Percentiles rank a stretch among this genome's conserved stretches.
These are phyloP conservation scores for Pseudodiploospora longispora DNA, from an alignment of 2,329 filamentous ascomycete genomes.

Conservation along the genomic window DNA sequence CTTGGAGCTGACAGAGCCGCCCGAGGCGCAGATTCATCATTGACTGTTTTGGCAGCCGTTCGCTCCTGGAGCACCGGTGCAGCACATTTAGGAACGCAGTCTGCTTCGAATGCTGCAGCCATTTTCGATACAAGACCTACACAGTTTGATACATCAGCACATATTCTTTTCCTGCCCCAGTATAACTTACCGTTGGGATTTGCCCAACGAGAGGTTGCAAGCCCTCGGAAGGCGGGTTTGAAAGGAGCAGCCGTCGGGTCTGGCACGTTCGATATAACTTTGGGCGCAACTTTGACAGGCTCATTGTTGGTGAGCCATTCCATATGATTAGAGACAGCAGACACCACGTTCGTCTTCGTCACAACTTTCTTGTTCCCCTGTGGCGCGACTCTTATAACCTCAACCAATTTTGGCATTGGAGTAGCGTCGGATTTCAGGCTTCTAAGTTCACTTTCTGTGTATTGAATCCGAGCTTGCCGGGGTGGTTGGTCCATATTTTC, in stretches of 20 bases:
- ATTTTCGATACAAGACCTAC: too few relatives aligned
- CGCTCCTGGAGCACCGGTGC: too few relatives aligned
- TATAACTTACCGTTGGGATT: not conserved
- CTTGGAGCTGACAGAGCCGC: not conserved
- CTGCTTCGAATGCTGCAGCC: not conserved
- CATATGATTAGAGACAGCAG: too few relatives aligned
- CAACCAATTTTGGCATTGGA: too few relatives aligned
- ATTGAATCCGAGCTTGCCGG: constrained; percentile 9
- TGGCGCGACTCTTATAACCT: too few relatives aligned
- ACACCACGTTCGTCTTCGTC: too few relatives aligned
- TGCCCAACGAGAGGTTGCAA: constrained; percentile 13
- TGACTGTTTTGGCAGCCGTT: not conserved
- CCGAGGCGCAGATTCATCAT: not conserved
- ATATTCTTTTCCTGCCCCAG: not conserved
- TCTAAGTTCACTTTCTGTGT: constrained; percentile 8
- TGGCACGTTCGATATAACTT: too few relatives aligned
- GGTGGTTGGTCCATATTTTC: not conserved
- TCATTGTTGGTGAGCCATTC: too few relatives aligned
- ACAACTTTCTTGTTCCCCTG: too few relatives aligned
- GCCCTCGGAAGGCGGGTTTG: not conserved
- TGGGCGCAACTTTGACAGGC: too few relatives aligned
- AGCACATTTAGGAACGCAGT: not conserved
- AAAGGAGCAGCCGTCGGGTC: too few relatives aligned
- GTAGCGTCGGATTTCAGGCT: constrained; percentile 3
- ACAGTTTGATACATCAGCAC: too few relatives aligned